These are phyloP conservation scores for Trichomonas vaginalis DNA, from an alignment of 208 protist species.

Conservation along the genomic window DNA sequence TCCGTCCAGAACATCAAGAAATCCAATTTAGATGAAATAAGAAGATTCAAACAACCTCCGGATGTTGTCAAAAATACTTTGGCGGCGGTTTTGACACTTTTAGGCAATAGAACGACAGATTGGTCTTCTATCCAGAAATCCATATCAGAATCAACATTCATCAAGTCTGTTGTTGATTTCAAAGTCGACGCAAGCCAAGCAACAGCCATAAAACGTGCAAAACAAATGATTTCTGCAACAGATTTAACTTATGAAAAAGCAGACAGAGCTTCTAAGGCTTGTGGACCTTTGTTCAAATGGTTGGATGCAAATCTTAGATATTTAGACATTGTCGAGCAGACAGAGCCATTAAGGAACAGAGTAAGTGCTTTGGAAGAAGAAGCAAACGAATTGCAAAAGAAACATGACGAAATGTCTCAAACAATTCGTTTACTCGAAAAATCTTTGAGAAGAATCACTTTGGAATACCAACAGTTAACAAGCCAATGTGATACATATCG, in stretches of 20 bases:
- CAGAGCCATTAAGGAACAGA: constrained; percentile 72
- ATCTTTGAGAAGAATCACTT: constrained; percentile 59
- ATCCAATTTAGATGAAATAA: constrained; percentile 85
- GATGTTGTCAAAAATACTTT: constrained; percentile 67
- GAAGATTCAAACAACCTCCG: constrained; percentile 77
- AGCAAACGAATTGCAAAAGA: constrained; percentile 45
- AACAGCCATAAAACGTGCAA: constrained; percentile 31
- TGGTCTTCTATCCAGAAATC: constrained; percentile 73
- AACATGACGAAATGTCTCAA: constrained; percentile 45
- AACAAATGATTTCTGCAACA: constrained; percentile 61
- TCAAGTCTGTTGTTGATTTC: constrained; percentile 74
- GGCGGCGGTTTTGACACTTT: constrained; percentile 41
- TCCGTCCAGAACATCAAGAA: constrained; percentile 68
- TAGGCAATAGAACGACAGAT: constrained; percentile 47
- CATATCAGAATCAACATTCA: constrained; percentile 73
- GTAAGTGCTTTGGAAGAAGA: constrained; percentile 61
- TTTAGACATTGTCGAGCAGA: constrained; percentile 62
- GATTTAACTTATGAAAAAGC: constrained; percentile 75
- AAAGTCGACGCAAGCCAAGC: constrained; percentile 43
- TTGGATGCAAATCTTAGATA: constrained; percentile 75
- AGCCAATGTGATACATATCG: constrained; percentile 67
- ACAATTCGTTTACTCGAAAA: constrained; percentile 40
- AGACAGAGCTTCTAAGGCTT: constrained; percentile 74
- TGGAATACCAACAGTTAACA: constrained; percentile 74
- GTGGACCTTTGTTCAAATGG: constrained; percentile 85